Evolutionary conservation across 139 green algal genomes (phyloP).

Genomic region (Chara braunii): DNA sequence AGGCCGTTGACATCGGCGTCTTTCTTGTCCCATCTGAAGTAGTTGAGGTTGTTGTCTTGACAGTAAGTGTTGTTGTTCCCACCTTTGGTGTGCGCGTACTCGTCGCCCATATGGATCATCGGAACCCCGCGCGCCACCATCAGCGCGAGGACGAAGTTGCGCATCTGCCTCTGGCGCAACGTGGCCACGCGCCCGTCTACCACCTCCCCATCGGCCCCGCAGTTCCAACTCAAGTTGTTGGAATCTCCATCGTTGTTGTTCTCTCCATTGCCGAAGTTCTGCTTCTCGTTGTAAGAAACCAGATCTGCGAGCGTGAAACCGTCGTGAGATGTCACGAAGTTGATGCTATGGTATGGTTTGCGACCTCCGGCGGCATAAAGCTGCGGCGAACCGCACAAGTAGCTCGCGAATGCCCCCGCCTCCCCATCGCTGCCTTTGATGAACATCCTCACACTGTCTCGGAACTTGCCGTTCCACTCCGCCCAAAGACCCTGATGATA

Average conservation of each 20-base stretch:
- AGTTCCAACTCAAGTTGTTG: slow-evolving; percentile 98
- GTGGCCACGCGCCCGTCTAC: slow-evolving; percentile 44
- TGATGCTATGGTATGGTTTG: slow-evolving; percentile 71
- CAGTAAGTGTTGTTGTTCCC: slow-evolving; percentile 99
- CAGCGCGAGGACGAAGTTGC: slow-evolving; percentile 80
- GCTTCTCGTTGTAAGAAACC: slow-evolving; percentile 89
- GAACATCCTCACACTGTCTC: slow-evolving; percentile 80
- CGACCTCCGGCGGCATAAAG: slow-evolving; percentile 49
- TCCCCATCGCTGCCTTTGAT: slow-evolving; percentile 58
- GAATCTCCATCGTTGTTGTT: slow-evolving; percentile 77
- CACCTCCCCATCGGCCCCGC: slow-evolving; percentile 74
- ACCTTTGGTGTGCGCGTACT: slow-evolving; percentile 86
- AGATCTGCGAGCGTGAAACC: slow-evolving; percentile 91
- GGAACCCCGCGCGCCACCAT: slow-evolving; percentile 80
- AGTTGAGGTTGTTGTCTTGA: slow-evolving; percentile 85
- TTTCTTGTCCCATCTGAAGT: slow-evolving; percentile 64
- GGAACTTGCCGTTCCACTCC: slow-evolving; percentile 97
- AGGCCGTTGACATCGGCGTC: slow-evolving; percentile 56
- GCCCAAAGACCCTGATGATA: slow-evolving; percentile 85
- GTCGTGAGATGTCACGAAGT: slow-evolving; percentile 96
- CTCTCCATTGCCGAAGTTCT: slow-evolving; percentile 80
- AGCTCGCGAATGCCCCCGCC: slow-evolving; percentile 32
- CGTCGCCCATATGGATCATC: slow-evolving; percentile 94
- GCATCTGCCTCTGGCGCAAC: slow-evolving; percentile 66
- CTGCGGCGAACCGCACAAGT: slow-evolving; percentile 36